Evolutionary conservation across 2,329 filamentous ascomycete species (phyloP).

Genomic region (Colletotrichum sp.): DNA sequence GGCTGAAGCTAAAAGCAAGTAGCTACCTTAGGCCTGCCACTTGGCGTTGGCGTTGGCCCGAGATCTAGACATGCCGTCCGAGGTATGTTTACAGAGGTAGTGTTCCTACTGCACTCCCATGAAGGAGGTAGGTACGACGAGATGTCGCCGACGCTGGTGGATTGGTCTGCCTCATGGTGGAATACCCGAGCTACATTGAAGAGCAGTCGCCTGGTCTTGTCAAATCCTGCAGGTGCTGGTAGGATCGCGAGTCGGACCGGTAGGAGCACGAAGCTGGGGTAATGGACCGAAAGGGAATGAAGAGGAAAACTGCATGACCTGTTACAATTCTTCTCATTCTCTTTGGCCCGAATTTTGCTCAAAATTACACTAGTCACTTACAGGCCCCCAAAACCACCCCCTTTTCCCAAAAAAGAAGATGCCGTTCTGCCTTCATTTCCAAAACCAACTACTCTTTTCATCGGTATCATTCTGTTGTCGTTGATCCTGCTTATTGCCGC

Average conservation of each 20-base stretch:
- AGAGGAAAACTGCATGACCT: neutral
- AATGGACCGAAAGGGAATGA: neutral
- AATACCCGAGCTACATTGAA: neutral
- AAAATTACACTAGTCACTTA: neutral
- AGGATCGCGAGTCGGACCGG: neutral
- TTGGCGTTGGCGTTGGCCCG: neutral
- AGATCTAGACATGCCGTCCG: neutral
- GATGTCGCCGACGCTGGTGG: neutral
- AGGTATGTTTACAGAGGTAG: neutral
- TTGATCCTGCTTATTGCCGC: neutral
- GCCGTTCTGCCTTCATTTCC: constrained; percentile 8
- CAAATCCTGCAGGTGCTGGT: neutral
- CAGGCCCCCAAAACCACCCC: neutral
- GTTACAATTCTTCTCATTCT: neutral
- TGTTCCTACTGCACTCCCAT: neutral
- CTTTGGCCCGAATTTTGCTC: neutral
- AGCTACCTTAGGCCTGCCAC: neutral
- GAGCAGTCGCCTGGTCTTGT: neutral
- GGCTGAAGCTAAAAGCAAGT: neutral
- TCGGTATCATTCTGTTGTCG: neutral
- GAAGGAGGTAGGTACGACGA: neutral
- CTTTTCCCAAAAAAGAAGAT: neutral
- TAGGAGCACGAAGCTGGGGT: neutral
- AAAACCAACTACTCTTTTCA: constrained; percentile 18
- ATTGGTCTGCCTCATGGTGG: neutral